Percentiles rank a stretch among this genome's conserved stretches.
Evolutionary conservation across 2,329 filamentous ascomycete genomes (phyloP).

Genomic region (Fusarium miscanthi): DNA sequence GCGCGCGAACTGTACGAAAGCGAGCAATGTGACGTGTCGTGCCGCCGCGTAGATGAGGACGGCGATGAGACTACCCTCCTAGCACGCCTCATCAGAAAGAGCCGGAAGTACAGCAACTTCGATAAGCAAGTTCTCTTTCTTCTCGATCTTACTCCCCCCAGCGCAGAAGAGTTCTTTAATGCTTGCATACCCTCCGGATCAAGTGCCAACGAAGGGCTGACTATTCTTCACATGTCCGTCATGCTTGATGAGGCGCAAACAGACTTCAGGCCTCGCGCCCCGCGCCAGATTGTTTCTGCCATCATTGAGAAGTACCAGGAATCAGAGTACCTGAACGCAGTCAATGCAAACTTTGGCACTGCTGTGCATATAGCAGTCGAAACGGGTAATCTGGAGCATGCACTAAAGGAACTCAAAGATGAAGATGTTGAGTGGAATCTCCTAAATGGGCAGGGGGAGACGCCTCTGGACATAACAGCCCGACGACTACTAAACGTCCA

Average conservation of each 20-base stretch:
- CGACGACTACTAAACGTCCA: background rate
- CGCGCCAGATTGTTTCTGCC: background rate
- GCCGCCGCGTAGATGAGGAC: background rate
- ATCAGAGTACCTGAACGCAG: fast-evolving
- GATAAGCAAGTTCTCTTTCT: background rate
- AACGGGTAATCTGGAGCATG: background rate
- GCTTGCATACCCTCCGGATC: background rate
- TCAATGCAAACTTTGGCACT: background rate
- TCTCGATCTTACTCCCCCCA: fast-evolving
- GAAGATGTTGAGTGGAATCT: background rate
- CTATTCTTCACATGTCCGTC: background rate
- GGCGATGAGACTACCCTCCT: background rate
- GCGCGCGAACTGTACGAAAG: background rate
- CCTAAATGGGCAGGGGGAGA: fast-evolving
- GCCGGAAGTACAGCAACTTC: background rate
- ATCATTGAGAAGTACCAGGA: background rate
- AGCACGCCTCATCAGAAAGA: background rate
- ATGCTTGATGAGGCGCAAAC: background rate
- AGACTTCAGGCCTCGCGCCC: background rate
- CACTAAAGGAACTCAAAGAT: fast-evolving
- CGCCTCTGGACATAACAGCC: background rate
- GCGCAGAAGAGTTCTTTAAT: background rate
- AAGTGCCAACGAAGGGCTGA: background rate
- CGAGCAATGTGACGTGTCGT: background rate
- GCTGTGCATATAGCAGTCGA: background rate